Evolutionary conservation across 495 filamentous ascomycete genomes (phyloP).

Genomic region (Aspergillus incahuasiensis): DNA sequence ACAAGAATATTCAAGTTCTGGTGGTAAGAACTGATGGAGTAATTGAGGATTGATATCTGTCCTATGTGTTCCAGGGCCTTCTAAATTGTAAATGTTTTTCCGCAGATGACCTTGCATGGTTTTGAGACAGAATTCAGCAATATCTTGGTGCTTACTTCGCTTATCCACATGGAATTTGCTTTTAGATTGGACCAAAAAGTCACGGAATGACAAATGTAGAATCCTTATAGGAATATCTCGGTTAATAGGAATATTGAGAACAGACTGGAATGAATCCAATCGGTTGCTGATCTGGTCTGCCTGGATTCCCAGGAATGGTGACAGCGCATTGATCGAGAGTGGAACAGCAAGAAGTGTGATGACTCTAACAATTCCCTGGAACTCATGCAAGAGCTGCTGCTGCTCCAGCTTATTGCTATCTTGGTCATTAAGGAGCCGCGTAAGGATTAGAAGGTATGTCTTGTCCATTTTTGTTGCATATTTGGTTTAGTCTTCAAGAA

Average conservation of each 20-base stretch:
- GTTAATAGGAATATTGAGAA: conserved; percentile 22
- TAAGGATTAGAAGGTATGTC: conserved; percentile 23
- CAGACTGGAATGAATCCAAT: conserved; percentile 15
- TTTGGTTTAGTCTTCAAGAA: conserved; percentile 15
- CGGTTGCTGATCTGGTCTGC: not conserved
- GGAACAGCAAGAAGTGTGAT: conserved; percentile 22
- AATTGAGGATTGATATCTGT: conserved; percentile 21
- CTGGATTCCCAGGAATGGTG: conserved; percentile 9
- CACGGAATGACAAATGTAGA: conserved; percentile 24
- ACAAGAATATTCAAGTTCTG: conserved; percentile 15
- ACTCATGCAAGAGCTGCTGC: conserved; percentile 10
- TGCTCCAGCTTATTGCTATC: not conserved
- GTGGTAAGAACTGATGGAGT: conserved; percentile 22
- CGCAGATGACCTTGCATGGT: conserved; percentile 23
- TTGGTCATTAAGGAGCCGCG: conserved; percentile 10
- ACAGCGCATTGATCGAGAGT: conserved; percentile 14
- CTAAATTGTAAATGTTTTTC: conserved; percentile 35
- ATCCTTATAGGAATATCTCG: conserved; percentile 4
- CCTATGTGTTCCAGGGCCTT: conserved; percentile 17
- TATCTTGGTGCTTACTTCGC: not conserved
- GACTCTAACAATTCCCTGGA: conserved; percentile 18
- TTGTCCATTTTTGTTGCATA: conserved; percentile 10
- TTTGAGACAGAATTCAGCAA: conserved; percentile 2
- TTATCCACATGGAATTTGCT: conserved; percentile 26
- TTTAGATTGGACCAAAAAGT: conserved; percentile 18